Percentiles rank a stretch among this genome's conserved stretches.
Evolutionary conservation across 345 rosid species (phyloP).

Genomic region (Citrus inodora): DNA sequence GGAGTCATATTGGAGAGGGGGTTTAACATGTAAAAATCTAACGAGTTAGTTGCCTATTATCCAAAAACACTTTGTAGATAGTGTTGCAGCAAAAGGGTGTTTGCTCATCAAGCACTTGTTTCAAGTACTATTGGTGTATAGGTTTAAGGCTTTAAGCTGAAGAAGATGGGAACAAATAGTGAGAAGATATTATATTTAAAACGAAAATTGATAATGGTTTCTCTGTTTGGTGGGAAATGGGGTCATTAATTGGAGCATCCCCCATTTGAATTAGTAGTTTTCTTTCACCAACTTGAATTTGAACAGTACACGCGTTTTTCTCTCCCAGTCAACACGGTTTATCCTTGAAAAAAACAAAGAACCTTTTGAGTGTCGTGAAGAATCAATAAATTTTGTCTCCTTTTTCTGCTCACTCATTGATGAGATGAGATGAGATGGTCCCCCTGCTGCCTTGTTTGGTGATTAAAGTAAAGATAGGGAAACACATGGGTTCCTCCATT

Average conservation of each 20-base stretch:
- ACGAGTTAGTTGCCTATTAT: no score
- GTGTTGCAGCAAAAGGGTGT: background rate
- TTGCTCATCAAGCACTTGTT: no score
- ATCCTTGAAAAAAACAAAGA: background rate
- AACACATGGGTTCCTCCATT: background rate
- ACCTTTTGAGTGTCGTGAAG: background rate
- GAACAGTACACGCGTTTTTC: background rate
- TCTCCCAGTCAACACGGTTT: constrained; percentile 2
- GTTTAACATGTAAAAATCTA: no score
- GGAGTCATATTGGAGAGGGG: no score
- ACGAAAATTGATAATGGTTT: no score
- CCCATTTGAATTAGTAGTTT: no score
- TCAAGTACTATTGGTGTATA: no score
- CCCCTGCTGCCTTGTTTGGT: background rate
- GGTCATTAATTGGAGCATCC: background rate
- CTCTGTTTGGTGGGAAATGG: background rate
- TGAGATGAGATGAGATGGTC: background rate
- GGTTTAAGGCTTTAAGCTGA: no score
- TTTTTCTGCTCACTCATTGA: background rate
- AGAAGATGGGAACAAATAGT: background rate
- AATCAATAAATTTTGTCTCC: background rate
- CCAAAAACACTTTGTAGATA: background rate
- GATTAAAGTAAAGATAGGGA: background rate
- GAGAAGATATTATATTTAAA: background rate
- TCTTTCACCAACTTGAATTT: background rate